Evolutionary conservation across 2,329 filamentous ascomycete genomes (phyloP), one percentile per base, ranked within the genome.

Genomic region (Claviceps pazoutovae): DNA sequence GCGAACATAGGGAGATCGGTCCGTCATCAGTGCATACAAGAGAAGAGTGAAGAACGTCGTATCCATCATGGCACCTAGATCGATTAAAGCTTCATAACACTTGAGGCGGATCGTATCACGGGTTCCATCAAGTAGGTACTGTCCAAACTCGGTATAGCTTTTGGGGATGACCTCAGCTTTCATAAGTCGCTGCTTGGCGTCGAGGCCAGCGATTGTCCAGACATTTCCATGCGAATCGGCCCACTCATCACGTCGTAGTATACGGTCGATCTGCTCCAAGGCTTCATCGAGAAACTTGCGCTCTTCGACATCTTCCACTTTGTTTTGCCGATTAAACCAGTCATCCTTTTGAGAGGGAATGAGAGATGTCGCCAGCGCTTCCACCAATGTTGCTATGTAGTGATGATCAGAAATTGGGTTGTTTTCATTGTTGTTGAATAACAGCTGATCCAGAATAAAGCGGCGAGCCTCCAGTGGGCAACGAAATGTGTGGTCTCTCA

Each of bases 361-460:
- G 26, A 82, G 68, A n/a, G 77, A 80, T 0, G 73, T 74, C 1
- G 80, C 74, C 26, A 84, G 66, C 0, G 76, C 74, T 43, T 74
- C 71, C 8, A 98, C 85, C 23, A 98, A 74, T 21, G 78, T 85
- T 7, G 88, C 82, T 51, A 98, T 80, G 63, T 96, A 98, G 60
- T 87, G 83, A 56, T 90, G 84, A 61, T 98, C 94, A 5, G 90
- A 95, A 62, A 81, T 94, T 48, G 83, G 69, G 60, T 98, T 98
- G 54, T 86, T 84, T 2, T 86, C 83, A 63, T 98, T 98, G 68
- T 98, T 90, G 63, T 98, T 98, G 70, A 89, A 91, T 48, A 86
- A 84, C 37, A 98, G 73, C 62, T 94, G 86, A 59, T 96, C 89
- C 21, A 95, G 78, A 47, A 98, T 79, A 65, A 96, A 95, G 41